Base-by-base conservation (phyloP, 129 eudicot genomes). In the Tagetes patula region DNA sequence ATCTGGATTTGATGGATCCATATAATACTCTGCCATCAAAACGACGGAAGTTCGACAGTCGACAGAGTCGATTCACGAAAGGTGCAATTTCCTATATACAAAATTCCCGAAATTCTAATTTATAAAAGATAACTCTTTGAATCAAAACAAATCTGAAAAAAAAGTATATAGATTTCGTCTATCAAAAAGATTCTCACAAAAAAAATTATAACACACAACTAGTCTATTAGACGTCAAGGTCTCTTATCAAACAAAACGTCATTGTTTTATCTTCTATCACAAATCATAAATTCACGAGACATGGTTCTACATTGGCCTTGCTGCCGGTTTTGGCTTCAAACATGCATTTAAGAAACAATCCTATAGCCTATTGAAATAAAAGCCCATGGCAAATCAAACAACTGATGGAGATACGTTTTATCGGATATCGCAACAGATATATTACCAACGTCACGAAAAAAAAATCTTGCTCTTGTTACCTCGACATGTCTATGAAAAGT, bases 331-430 rank as follows among this genome's bases (percentile, higher is more conserved):
- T 64, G 72, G 79, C 71, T 49, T 10, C 14, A 74, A 50, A 52
- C 32, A 30, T 41, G 68, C 46, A 70, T 75, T 65, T 42, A 75
- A 55, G 74, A 76, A 75, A 76, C 80, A 67, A 54, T 67, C 14
- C 70, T 62, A 74, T 74, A 27, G 64, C 63, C 52, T 63, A 48
- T 20, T 48, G 45, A 59, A 41, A 42, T 37, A 8, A 63, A 73
- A 63, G 3, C 34, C 54, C 42, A 50, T 4, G 48, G 53, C 20
- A 72, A 75, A 38, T 6, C 45, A 47, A 38, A 61, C 77, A 61
- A 41, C 8, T 32, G 53, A 56, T 13, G n/a, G 5, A 58, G 34
- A 56, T 5, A 49, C n/a, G 53, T 50, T 49, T 58, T 14, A 20
- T 54, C 60, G 53, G n/a, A 60, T 9, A 73, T 58, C 62, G 2